phyloP scores from a whole-genome alignment of 257 asterid species.

The Parsonsia alboflavescens region DNA sequence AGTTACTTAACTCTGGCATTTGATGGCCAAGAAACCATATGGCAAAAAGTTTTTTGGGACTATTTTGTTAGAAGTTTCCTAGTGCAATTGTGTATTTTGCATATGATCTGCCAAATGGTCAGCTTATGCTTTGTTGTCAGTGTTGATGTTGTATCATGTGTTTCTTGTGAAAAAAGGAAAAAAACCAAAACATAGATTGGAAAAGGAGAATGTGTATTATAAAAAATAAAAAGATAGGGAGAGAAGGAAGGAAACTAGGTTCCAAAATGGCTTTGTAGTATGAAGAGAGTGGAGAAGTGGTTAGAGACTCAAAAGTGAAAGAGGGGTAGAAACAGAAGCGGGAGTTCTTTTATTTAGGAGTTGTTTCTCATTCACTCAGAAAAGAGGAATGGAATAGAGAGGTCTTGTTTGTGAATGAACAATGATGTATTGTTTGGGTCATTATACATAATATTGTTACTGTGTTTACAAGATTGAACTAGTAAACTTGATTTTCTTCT shows the following conservation, averaged over 20 bases:
- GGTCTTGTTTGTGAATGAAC: neutral
- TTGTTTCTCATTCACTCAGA: neutral
- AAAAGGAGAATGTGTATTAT: neutral
- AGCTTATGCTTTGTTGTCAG: slow-evolving; percentile 10
- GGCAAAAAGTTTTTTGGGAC: slow-evolving; percentile 98
- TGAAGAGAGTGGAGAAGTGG: neutral
- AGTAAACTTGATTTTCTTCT: neutral
- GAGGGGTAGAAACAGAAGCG: neutral
- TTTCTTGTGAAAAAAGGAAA: neutral
- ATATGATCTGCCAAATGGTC: slow-evolving; percentile 59
- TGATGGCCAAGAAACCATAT: slow-evolving; percentile 90
- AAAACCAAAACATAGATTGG: neutral
- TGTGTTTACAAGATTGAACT: neutral
- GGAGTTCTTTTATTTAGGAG: neutral
- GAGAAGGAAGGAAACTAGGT: neutral
- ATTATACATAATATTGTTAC: neutral
- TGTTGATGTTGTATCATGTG: neutral
- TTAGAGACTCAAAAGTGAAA: neutral
- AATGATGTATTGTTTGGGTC: neutral
- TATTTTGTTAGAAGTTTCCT: too few species aligned
- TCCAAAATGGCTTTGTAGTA: neutral
- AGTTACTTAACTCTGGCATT: slow-evolving; percentile 88
- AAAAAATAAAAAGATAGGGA: too few species aligned
- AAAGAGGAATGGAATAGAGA: neutral
- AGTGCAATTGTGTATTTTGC: slow-evolving; percentile 94